phyloP scores from a whole-genome alignment of 2,329 filamentous ascomycete genomes.

The Colletotrichum tabaci region DNA sequence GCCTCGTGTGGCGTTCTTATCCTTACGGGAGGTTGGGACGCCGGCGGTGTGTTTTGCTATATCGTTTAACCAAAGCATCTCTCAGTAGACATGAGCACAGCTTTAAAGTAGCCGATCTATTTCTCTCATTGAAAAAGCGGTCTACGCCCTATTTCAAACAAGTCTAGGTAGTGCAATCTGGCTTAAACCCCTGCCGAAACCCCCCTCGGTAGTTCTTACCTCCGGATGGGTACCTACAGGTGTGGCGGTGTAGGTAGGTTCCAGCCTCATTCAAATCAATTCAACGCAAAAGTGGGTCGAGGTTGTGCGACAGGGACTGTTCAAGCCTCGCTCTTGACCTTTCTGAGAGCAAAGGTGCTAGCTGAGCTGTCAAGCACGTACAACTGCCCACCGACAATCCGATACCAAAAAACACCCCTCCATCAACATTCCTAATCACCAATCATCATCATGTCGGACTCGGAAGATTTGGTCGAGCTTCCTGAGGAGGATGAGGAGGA shows the following conservation, averaged over 20 bases:
- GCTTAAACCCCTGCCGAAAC: not conserved
- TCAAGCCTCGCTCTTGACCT: conserved; percentile 33
- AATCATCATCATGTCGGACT: conserved; percentile 66
- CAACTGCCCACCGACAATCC: not conserved
- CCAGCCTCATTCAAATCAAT: conserved; percentile 31
- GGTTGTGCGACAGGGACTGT: conserved; percentile 27
- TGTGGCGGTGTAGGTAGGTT: conserved; percentile 33
- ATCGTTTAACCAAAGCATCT: not conserved
- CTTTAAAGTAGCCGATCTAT: too few relatives aligned
- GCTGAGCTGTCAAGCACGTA: conserved; percentile 10
- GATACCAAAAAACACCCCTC: not conserved
- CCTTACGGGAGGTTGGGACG: conserved; percentile 20
- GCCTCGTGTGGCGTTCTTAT: conserved; percentile 34
- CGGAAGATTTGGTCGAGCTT: conserved; percentile 66
- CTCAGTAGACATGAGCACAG: not conserved
- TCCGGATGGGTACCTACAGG: not conserved
- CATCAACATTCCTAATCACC: not conserved
- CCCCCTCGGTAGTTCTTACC: conserved; percentile 8
- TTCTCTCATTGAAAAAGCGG: too few relatives aligned
- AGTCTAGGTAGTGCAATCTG: not conserved
- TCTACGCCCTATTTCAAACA: not conserved
- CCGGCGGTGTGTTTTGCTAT: conserved; percentile 11
- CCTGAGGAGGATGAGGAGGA: conserved; percentile 71
- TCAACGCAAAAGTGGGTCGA: conserved; percentile 25
- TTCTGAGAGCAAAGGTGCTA: conserved; percentile 21